phyloP scores from a whole-genome alignment of 1,284 basidiomycete genomes.

The Polyporus tsugae region DNA sequence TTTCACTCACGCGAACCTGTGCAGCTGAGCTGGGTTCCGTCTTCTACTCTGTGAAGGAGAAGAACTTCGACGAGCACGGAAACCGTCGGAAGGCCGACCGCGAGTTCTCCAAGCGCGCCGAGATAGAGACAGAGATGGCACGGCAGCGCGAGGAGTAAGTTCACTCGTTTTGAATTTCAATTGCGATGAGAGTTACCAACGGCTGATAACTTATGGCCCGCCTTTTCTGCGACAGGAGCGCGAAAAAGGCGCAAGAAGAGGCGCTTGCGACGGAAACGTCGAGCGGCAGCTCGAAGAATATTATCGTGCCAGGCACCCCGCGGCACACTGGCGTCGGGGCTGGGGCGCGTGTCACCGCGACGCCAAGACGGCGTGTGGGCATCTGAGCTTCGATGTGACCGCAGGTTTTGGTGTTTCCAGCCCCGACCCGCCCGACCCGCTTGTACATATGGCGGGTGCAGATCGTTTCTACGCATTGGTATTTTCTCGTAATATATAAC shows the following conservation, averaged over 20 bases:
- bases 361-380: slow-evolving; percentile 62
- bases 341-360: slow-evolving; percentile 67
- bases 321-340: slow-evolving; percentile 77
- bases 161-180: neutral
- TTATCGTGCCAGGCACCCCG: slow-evolving; percentile 85
- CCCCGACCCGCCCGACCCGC: neutral
- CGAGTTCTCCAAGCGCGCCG: slow-evolving; percentile 90
- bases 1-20: slow-evolving; percentile 19
- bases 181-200: neutral
- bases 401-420: neutral
- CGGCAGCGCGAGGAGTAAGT: slow-evolving; percentile 86
- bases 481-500: neutral
- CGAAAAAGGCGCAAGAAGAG: slow-evolving; percentile 72
- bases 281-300: slow-evolving; percentile 61
- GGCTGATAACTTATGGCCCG: slow-evolving; percentile 22
- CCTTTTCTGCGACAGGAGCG: slow-evolving; percentile 52
- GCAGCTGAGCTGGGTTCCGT: slow-evolving; percentile 91
- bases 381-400: slow-evolving; percentile 32
- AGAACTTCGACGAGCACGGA: slow-evolving; percentile 90
- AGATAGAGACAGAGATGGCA: slow-evolving; percentile 91
- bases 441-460: neutral
- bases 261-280: slow-evolving; percentile 67
- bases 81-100: slow-evolving; percentile 78
- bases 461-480: neutral
- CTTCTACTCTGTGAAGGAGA: slow-evolving; percentile 95